Evolutionary conservation across 331 rosid genomes (phyloP), one percentile per base, ranked within the genome.

Genomic region (Malus hybrid): DNA sequence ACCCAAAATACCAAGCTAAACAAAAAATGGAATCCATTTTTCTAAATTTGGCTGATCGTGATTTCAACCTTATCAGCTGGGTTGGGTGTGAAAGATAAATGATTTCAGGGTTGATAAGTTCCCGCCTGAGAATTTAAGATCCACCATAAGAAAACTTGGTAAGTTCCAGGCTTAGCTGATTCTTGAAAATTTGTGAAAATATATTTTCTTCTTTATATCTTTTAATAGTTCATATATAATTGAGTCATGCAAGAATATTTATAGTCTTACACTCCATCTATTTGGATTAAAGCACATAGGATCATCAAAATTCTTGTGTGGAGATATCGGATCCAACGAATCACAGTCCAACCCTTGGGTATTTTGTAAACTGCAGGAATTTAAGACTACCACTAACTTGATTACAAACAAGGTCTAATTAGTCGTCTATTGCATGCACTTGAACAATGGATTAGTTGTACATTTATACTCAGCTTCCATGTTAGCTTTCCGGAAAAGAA

Each of bases 291-390:
- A 84, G 64, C 73, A 36, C 85, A 69, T 33, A 6, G 88, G 87
- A 70, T 85, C 87, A 52, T 80, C 74, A 50, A 84, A 87, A 69
- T 85, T 80, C 22, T 76, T 14, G 84, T 84, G 66, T 84, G 87
- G 2, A 78, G 5, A 57, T 82, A 82, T 13, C 81, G 85, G 42
- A 78, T 6, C 77, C 84, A 76, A 34, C 69, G 0, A 71, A 82
- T 69, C 29, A 87, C 72, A 8, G 39, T 82, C 87, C 87, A 82
- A 4, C 61, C 77, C 60, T 80, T 77, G 27, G 80, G 74, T 76
- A 76, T 76, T 46, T n/a, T 27, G 28, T 68, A 29, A 32, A 24
- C 69, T 19, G 10, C 14, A 31, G 5, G 16, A 48, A 4, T 28
- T 59, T 57, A 28, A 28, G 0, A 31, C 5, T 31, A 31, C 32